Conservation (phyloP, 768 basidiomycete species). For the Termitomyces sp. region DNA sequence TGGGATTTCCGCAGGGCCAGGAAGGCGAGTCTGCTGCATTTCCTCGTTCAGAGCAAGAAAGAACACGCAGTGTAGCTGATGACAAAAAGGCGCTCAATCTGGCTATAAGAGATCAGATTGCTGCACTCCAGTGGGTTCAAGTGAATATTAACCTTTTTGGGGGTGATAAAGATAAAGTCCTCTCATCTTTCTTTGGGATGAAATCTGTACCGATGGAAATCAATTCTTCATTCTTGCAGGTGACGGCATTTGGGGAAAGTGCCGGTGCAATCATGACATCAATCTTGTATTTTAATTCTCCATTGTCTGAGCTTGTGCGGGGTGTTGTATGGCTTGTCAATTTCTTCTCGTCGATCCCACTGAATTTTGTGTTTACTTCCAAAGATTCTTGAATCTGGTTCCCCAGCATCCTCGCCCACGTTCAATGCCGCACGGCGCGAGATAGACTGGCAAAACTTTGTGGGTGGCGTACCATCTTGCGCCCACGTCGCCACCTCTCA, state of each 20-base stretch:
- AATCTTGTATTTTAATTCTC: not conserved
- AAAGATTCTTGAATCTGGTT: conserved; percentile 41
- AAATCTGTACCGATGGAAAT: not conserved
- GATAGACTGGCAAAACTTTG: conserved; percentile 23
- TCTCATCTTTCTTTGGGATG: no score
- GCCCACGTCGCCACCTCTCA: conserved; percentile 20
- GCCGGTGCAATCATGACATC: not conserved
- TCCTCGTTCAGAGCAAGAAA: conserved; percentile 15
- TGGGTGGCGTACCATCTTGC: conserved; percentile 21
- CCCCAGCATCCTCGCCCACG: conserved; percentile 23
- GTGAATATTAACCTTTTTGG: conserved; percentile 49
- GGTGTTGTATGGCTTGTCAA: conserved; percentile 21
- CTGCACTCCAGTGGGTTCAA: conserved; percentile 44
- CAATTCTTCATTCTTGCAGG: conserved; percentile 39
- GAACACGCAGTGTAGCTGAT: conserved; percentile 17
- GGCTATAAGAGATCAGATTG: conserved; percentile 32
- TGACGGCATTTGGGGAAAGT: conserved; percentile 22
- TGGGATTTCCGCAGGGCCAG: conserved; percentile 41
- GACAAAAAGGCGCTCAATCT: conserved; percentile 29
- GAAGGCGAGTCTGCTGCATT: conserved; percentile 12
- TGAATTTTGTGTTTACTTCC: not conserved
- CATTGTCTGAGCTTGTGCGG: conserved; percentile 13
- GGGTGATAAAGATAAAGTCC: conserved; percentile 42
- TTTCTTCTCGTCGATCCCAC: not conserved
- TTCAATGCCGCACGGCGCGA: conserved; percentile 22